phyloP scores from a whole-genome alignment of 768 basidiomycete species.

The Termitomyces sp. region DNA sequence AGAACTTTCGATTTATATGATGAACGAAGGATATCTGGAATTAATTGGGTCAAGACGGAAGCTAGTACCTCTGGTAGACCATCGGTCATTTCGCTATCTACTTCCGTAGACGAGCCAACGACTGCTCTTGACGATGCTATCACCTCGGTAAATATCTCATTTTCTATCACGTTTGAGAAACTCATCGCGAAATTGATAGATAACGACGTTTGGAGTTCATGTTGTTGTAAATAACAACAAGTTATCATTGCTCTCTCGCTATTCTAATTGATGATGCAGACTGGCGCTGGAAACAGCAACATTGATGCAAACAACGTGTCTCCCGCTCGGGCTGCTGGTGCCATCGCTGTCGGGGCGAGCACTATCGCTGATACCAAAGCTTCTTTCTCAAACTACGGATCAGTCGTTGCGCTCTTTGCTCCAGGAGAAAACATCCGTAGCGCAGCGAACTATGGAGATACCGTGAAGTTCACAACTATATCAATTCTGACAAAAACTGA shows the following conservation, averaged over 20 bases:
- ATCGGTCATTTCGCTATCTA: background rate
- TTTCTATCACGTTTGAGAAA: background rate
- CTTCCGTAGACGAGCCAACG: too few species aligned
- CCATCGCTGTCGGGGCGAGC: background rate
- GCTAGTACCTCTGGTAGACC: background rate
- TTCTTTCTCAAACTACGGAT: background rate
- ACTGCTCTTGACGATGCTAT: background rate
- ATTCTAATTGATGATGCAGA: background rate
- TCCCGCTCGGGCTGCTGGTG: background rate
- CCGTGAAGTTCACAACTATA: background rate
- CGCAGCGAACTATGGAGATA: background rate
- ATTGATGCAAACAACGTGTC: background rate
- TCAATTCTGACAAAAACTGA: background rate
- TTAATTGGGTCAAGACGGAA: background rate
- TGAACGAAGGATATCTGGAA: background rate
- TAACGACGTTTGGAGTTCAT: background rate
- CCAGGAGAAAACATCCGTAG: background rate
- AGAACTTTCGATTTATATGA: background rate
- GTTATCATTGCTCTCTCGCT: background rate
- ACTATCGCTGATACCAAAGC: background rate
- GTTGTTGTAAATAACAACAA: background rate
- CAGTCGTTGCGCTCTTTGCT: background rate
- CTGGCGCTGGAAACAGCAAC: background rate
- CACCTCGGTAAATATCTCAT: background rate
- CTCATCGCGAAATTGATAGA: background rate